Conservation (phyloP, 768 basidiomycete species). For the Psilocybe tampanensis region DNA sequence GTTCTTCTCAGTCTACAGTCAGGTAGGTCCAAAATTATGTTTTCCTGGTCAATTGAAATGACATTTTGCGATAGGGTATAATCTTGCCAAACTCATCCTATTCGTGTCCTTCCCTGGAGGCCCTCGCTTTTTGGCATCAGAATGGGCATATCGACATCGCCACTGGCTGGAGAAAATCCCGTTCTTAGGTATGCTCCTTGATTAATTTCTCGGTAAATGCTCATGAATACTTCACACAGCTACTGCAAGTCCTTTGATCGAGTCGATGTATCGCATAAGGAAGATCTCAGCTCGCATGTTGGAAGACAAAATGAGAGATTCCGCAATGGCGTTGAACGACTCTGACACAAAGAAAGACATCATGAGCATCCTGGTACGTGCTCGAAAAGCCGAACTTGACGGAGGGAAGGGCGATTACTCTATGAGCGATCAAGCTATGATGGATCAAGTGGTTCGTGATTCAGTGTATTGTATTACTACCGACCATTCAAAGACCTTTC, state of each 20-base stretch:
- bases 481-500: not conserved
- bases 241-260: constrained; percentile 28
- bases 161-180: constrained; percentile 29
- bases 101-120: constrained; percentile 39
- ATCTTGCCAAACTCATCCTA: constrained; percentile 33
- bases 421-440: constrained; percentile 51
- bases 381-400: constrained; percentile 39
- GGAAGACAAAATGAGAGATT: constrained; percentile 40
- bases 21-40: constrained; percentile 18
- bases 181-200: constrained; percentile 17
- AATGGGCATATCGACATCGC: constrained; percentile 39
- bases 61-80: constrained; percentile 25
- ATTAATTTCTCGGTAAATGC: not conserved
- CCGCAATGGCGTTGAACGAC: constrained; percentile 33
- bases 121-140: constrained; percentile 29
- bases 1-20: constrained; percentile 42
- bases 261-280: constrained; percentile 45
- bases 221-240: constrained; percentile 12
- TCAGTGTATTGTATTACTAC: not conserved
- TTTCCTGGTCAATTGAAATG: not conserved
- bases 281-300: constrained; percentile 42
- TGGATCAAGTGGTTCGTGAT: constrained; percentile 49
- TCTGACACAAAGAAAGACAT: constrained; percentile 46
- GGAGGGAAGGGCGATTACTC: constrained; percentile 35
- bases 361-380: constrained; percentile 49